Evolutionary conservation across 352 stramenopile genomes (phyloP), one percentile per base, ranked within the genome.

Genomic region (Peronospora belbahrii): DNA sequence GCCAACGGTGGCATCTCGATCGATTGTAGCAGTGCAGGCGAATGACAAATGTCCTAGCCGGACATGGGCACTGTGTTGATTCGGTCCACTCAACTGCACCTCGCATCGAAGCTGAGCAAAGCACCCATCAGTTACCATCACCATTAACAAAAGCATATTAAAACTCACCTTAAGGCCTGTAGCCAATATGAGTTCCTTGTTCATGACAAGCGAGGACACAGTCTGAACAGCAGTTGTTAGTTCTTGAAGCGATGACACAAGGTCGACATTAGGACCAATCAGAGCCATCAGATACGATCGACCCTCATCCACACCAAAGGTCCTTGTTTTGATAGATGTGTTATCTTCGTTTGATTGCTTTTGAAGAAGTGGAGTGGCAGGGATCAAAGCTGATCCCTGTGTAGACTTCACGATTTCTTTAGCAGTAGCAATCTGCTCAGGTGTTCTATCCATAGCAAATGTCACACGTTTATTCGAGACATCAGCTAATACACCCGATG

Each of bases 131-230:
- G 20, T 33, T n/a, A 42, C 13, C 27, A 19, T 20, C 35, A n/a
- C 31, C 13, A 20, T 22, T 13, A 23, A n/a, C 40, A 20, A 44
- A 30, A 10, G 3, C 32, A 46, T 18, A 33, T 1, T 5, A 41
- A 44, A 20, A 18, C 30, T 28, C 53, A 90, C 79, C 70, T 62
- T 69, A 27, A 91, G 67, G 18, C 62, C 69, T 15, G 47, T 39
- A 9, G 64, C 56, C 17, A 91, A 45, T 13, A 59, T 57, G 32
- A 91, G 78, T 27, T 91, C 74, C 18, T 65, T 67, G 43, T 67
- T 86, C 62, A 83, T 82, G 2, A 50, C 71, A 9, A 62, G 56
- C 8, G 85, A 40, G 9, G 69, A 32, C 7, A 60, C 51, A 17
- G 35, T 59, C 52, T 64, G 56, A n/a, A 85, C 42, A 39, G 61